Conservation (phyloP, 495 filamentous ascomycete species). For the Podospora australis region DNA sequence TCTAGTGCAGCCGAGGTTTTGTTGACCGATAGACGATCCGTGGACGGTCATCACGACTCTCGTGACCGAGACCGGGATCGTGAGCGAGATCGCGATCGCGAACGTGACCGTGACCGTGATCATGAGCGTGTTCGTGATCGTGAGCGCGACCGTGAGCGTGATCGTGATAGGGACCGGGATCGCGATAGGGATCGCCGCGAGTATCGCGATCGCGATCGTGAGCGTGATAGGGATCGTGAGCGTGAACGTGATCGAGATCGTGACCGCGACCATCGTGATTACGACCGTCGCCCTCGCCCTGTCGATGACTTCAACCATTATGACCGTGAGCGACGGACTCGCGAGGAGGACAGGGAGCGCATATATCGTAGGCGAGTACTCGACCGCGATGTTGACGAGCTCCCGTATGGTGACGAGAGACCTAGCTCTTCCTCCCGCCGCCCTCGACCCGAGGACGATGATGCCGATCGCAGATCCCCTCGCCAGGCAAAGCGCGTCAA, state of each 20-base stretch:
- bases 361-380: slow-evolving; percentile 78
- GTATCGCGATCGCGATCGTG: slow-evolving; percentile 37
- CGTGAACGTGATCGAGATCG: slow-evolving; percentile 32
- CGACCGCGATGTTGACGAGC: slow-evolving; percentile 66
- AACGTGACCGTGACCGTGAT: slow-evolving; percentile 38
- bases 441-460: slow-evolving; percentile 68
- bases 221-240: slow-evolving; percentile 32
- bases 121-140: slow-evolving; percentile 41
- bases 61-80: slow-evolving; percentile 48
- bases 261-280: slow-evolving; percentile 23
- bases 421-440: slow-evolving; percentile 54
- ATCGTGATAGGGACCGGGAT: slow-evolving; percentile 30
- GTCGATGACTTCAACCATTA: slow-evolving; percentile 49
- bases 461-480: slow-evolving; percentile 50
- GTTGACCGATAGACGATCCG: slow-evolving; percentile 45
- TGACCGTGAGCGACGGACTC: slow-evolving; percentile 66
- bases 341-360: slow-evolving; percentile 80
- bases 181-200: slow-evolving; percentile 29
- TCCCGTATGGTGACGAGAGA: slow-evolving; percentile 81
- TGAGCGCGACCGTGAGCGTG: slow-evolving; percentile 30
- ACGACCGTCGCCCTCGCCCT: slow-evolving; percentile 33
- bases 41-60: slow-evolving; percentile 32
- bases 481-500: slow-evolving; percentile 40
- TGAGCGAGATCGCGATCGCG: slow-evolving; percentile 42
- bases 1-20: slow-evolving; percentile 58